Percentiles rank a stretch among this genome's conserved stretches.
Conservation (phyloP, 306 rosid genomes). For the Rosa rugosa region DNA sequence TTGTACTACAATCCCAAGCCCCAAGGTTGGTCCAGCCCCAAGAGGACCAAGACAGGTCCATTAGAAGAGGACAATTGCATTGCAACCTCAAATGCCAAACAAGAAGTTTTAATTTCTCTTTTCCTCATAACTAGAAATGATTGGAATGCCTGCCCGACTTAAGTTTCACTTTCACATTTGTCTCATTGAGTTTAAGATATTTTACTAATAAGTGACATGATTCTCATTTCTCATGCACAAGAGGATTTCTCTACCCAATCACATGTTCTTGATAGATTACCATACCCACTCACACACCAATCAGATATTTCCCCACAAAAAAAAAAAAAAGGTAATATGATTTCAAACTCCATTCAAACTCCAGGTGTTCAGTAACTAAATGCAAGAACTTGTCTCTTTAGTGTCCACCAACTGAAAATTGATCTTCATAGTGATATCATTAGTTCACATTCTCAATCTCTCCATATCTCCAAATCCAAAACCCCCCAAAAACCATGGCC, state of each 20-base stretch:
- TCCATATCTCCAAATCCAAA: neutral
- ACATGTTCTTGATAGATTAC: neutral
- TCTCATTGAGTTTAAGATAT: constrained; percentile 4
- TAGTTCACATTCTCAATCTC: neutral
- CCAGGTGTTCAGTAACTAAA: neutral
- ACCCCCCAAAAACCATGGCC: constrained; percentile 43
- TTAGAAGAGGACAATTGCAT: neutral
- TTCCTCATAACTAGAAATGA: neutral
- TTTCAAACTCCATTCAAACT: neutral
- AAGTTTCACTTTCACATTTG: constrained; percentile 8
- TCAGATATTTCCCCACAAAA: neutral
- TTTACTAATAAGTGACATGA: neutral
- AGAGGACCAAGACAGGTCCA: neutral
- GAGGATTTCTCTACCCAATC: constrained; percentile 13
- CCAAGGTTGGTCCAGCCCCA: neutral
- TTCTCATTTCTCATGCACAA: neutral
- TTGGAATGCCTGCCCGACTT: neutral
- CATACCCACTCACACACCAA: constrained; percentile 15
- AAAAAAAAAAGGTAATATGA: neutral
- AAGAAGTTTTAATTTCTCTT: neutral
- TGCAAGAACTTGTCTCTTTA: neutral
- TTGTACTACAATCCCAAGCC: neutral
- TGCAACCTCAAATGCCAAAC: neutral
- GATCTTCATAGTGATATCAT: neutral
- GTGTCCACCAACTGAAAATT: neutral